Conservation (phyloP, 202 grass and related monocot genomes). For the Musa balbisiana region DNA sequence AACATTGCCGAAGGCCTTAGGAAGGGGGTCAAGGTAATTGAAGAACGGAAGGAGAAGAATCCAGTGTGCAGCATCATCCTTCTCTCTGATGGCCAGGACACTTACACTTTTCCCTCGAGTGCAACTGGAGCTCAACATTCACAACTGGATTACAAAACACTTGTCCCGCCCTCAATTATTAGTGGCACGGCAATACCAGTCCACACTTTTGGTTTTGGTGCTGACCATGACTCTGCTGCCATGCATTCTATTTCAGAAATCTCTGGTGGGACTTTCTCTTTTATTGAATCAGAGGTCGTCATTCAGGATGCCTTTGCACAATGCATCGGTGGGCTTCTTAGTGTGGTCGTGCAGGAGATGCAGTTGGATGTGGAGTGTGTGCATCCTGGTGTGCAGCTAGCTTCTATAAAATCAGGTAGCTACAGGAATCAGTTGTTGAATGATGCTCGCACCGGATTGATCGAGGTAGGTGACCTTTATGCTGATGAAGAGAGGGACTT, state of each 20-base stretch:
- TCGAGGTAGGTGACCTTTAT: slow-evolving; percentile 62
- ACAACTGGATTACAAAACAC: slow-evolving; percentile 35
- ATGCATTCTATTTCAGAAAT: slow-evolving; percentile 54
- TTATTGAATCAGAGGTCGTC: slow-evolving; percentile 53
- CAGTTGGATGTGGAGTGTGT: slow-evolving; percentile 37
- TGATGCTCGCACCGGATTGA: slow-evolving; percentile 23
- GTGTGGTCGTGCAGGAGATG: slow-evolving; percentile 53
- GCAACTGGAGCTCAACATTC: background rate
- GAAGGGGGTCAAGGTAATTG: slow-evolving; percentile 6
- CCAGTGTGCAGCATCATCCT: slow-evolving; percentile 13
- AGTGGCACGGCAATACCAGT: slow-evolving; percentile 31
- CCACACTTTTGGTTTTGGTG: slow-evolving; percentile 67
- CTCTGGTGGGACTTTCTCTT: slow-evolving; percentile 69
- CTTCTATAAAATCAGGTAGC: slow-evolving; percentile 46
- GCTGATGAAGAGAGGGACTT: slow-evolving; percentile 68
- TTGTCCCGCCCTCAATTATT: slow-evolving; percentile 47
- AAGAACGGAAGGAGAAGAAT: slow-evolving; percentile 1
- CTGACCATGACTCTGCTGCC: slow-evolving; percentile 55
- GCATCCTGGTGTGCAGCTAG: slow-evolving; percentile 38
- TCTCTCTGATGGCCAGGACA: slow-evolving; percentile 41
- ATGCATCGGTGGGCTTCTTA: slow-evolving; percentile 64
- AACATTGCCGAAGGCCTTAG: slow-evolving; percentile 4
- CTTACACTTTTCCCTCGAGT: slow-evolving; percentile 13
- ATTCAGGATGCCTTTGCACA: slow-evolving; percentile 81
- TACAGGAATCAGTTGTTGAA: slow-evolving; percentile 40